phyloP scores from a whole-genome alignment of 306 rosid species.

The Casuarina cunninghamiana region DNA sequence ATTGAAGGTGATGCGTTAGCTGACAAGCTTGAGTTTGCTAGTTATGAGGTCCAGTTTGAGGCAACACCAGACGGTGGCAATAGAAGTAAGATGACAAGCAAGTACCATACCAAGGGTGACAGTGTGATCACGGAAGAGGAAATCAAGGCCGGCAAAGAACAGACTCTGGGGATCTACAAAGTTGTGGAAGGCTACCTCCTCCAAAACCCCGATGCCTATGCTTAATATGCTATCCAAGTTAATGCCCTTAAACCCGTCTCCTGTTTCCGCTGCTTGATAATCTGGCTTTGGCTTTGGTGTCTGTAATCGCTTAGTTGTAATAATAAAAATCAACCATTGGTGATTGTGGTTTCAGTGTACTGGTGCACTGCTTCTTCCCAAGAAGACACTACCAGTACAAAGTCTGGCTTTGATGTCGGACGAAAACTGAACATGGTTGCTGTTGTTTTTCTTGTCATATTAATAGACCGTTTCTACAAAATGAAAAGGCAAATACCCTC shows the following conservation, averaged over 20 bases:
- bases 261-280: background rate
- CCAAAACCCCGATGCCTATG: conserved; percentile 38
- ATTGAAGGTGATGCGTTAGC: conserved; percentile 30
- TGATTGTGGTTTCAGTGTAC: background rate
- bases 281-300: background rate
- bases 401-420: background rate
- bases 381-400: background rate
- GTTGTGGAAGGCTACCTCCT: conserved; percentile 38
- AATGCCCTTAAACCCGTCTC: background rate
- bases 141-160: conserved; percentile 38
- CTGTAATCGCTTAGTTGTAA: background rate
- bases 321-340: conserved; percentile 8
- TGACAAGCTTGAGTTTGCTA: conserved; percentile 39
- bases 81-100: conserved; percentile 33
- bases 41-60: conserved; percentile 39
- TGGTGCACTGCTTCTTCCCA: background rate
- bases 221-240: conserved; percentile 3
- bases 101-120: conserved; percentile 39
- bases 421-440: background rate
- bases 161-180: conserved; percentile 41
- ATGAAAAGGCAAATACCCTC: background rate
- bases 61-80: conserved; percentile 39
- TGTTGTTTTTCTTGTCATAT: background rate
- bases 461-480: too few species aligned
- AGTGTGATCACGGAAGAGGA: conserved; percentile 41